These are phyloP conservation scores for Cucurbita moschata DNA, from an alignment of 306 rosid species.

Conservation along the genomic window DNA sequence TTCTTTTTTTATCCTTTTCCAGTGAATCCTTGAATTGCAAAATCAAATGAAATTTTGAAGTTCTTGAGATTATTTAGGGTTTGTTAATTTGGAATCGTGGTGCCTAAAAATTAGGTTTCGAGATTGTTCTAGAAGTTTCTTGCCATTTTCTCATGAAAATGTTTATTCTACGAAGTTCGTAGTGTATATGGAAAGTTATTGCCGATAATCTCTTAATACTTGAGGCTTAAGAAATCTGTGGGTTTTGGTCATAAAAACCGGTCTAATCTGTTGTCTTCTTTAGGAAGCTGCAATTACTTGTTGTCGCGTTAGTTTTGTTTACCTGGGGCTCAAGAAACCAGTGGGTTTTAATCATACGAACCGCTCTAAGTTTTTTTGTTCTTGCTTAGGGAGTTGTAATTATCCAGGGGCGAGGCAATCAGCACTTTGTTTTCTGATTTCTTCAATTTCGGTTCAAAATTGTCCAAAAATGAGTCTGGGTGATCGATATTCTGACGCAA, in stretches of 20 bases:
- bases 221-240: not conserved
- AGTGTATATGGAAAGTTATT: not conserved
- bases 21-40: not conserved
- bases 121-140: not conserved
- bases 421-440: not conserved
- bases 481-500: conserved; percentile 18
- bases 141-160: not conserved
- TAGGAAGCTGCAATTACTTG: not conserved
- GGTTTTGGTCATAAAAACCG: not conserved
- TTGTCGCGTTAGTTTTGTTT: not conserved
- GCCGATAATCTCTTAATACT: not conserved
- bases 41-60: not conserved
- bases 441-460: not conserved
- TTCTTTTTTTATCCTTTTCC: not conserved
- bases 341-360: not conserved
- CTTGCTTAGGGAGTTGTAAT: not conserved
- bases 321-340: not conserved
- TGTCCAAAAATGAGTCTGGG: conserved; percentile 32
- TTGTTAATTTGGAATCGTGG: not conserved
- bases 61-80: not conserved
- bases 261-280: not conserved
- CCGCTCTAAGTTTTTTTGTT: not conserved
- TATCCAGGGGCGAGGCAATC: not conserved
- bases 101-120: not conserved
- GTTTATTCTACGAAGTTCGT: not conserved